A percentile compares a stretch with the other conserved stretches of the same genome.
Evolutionary conservation across 345 rosid genomes (phyloP).

Genomic region (Cochlearia excelsa): DNA sequence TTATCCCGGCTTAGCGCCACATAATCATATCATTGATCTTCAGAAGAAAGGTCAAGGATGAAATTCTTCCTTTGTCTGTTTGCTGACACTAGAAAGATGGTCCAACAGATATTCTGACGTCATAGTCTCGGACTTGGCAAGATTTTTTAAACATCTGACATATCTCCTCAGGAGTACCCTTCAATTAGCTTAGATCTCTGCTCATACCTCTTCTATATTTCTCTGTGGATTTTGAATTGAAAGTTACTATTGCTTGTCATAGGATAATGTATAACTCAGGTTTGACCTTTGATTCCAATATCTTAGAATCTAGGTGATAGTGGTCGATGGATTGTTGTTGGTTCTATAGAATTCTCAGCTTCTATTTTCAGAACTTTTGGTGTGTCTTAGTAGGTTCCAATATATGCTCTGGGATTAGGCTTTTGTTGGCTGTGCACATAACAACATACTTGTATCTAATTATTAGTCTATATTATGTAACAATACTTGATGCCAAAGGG

Average conservation of each 20-base stretch:
- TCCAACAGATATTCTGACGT: constrained; percentile 5
- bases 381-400: constrained; percentile 19
- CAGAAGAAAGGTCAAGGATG: constrained; percentile 19
- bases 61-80: constrained; percentile 5
- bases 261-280: constrained; percentile 13
- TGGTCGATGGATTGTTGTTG: constrained; percentile 10
- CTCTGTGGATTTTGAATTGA: constrained; percentile 6
- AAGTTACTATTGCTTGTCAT: neutral
- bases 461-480: constrained; percentile 17
- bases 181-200: constrained; percentile 22
- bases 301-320: constrained; percentile 13
- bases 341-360: constrained; percentile 2
- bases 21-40: constrained; percentile 23
- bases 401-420: constrained; percentile 24
- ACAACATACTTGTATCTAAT: constrained; percentile 8
- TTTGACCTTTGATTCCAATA: constrained; percentile 13
- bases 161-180: constrained; percentile 11
- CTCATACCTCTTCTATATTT: constrained; percentile 1
- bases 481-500: neutral
- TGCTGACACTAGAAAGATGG: constrained; percentile 18
- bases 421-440: constrained; percentile 19
- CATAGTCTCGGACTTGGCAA: constrained; percentile 13
- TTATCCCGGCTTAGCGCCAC: constrained; percentile 14
- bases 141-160: constrained; percentile 11
- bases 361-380: constrained; percentile 19